A percentile compares a stretch with the other conserved stretches of the same genome.
phyloP scores from a whole-genome alignment of 768 basidiomycete species.

The Lactifluus hygrophoroides region DNA sequence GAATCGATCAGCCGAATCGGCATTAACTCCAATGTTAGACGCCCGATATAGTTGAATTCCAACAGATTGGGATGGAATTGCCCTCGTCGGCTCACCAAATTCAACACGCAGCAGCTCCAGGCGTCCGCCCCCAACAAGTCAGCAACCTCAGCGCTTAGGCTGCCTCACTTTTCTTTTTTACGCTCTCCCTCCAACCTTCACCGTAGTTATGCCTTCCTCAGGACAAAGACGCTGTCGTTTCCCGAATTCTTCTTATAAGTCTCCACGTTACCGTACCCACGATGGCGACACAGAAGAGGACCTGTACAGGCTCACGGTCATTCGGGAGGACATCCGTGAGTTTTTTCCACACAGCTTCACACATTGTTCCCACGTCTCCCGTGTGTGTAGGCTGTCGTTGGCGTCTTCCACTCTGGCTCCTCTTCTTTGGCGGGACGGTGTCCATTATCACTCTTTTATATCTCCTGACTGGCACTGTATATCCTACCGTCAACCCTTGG shows the following conservation, averaged over 20 bases:
- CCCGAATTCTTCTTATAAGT: background rate
- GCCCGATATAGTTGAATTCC: too few species aligned
- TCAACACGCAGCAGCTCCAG: too few species aligned
- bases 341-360: background rate
- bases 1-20: too few species aligned
- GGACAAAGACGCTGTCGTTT: background rate
- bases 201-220: background rate
- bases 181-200: background rate
- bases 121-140: too few species aligned
- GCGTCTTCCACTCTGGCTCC: conserved; percentile 14
- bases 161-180: too few species aligned
- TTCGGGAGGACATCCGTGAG: conserved; percentile 1
- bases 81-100: too few species aligned
- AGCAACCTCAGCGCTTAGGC: too few species aligned
- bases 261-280: background rate
- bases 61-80: too few species aligned
- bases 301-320: background rate
- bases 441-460: conserved; percentile 10
- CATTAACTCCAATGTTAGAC: too few species aligned
- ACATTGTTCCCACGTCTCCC: background rate
- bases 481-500: conserved; percentile 4
- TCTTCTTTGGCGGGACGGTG: conserved; percentile 8
- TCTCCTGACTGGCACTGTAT: conserved; percentile 8
- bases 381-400: background rate
- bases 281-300: background rate